Evolutionary conservation across 441 rosid species (phyloP).

Genomic region (Erodium texanum): DNA sequence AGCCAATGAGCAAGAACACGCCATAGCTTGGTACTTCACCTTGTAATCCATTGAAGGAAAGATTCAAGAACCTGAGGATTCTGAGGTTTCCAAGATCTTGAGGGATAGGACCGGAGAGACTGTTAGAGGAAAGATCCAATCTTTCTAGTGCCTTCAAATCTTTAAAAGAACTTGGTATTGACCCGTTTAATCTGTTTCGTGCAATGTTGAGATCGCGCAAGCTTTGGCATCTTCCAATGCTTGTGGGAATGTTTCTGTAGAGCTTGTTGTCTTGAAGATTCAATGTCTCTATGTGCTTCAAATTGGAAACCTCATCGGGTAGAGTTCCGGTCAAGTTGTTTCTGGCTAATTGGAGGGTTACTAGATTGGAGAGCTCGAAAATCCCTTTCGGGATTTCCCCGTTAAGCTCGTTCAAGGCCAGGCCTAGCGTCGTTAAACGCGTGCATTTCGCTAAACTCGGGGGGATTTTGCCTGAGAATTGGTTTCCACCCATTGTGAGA

Average conservation of each 20-base stretch:
- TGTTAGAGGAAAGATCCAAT: constrained; percentile 25
- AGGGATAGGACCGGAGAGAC: constrained; percentile 19
- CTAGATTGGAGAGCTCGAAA: constrained; percentile 14
- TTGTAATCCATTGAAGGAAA: constrained; percentile 15
- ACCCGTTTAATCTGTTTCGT: constrained; percentile 18
- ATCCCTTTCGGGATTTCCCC: constrained; percentile 16
- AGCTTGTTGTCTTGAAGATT: constrained; percentile 18
- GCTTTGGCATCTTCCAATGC: constrained; percentile 13
- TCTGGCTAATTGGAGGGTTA: neutral
- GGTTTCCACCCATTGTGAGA: constrained; percentile 14
- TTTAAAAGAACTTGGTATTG: constrained; percentile 16
- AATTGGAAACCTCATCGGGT: constrained; percentile 15
- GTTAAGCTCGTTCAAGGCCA: constrained; percentile 9
- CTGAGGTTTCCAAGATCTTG: constrained; percentile 11
- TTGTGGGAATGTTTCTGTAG: constrained; percentile 14
- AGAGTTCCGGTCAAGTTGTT: constrained; percentile 19
- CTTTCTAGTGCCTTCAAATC: constrained; percentile 10
- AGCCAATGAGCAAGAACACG: constrained; percentile 12
- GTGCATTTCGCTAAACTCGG: constrained; percentile 13
- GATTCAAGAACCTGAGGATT: constrained; percentile 4
- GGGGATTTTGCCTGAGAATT: constrained; percentile 22
- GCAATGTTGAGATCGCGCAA: constrained; percentile 15
- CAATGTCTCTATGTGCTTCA: constrained; percentile 14
- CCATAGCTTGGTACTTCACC: constrained; percentile 17
- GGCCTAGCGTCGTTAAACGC: constrained; percentile 1